Conservation (phyloP, 1,139 yeast species). For the Saccharomyces hybrid region DNA sequence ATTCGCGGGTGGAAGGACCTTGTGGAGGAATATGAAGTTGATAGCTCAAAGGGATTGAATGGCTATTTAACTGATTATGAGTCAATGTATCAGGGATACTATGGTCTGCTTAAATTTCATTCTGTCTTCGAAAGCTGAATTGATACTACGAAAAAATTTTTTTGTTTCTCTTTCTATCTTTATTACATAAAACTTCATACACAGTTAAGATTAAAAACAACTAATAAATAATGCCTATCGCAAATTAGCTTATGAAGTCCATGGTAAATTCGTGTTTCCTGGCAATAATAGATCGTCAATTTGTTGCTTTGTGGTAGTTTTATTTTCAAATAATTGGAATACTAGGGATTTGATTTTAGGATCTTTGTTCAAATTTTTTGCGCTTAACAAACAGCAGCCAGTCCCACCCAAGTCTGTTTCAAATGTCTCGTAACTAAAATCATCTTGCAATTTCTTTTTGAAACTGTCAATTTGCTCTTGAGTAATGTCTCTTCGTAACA, state of each 20-base stretch:
- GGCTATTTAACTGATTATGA: conserved; percentile 58
- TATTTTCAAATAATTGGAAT: conserved; percentile 1
- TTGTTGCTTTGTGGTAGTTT: conserved; percentile 1
- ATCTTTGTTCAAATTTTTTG: background rate
- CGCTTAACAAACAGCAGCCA: conserved; percentile 45
- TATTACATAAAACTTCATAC: background rate
- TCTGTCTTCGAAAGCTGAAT: conserved; percentile 10
- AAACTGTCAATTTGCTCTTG: conserved; percentile 35
- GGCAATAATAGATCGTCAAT: conserved; percentile 3
- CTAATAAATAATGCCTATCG: background rate
- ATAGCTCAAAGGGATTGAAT: conserved; percentile 28
- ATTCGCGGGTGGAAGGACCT: conserved; percentile 60
- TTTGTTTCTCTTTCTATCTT: background rate
- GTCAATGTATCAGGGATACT: conserved; percentile 72
- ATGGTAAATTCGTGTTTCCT: background rate
- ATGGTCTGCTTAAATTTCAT: conserved; percentile 50
- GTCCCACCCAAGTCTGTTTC: conserved; percentile 82
- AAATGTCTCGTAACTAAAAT: conserved; percentile 65
- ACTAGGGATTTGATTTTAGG: background rate
- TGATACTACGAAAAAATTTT: background rate
- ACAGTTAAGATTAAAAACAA: background rate
- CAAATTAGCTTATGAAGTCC: background rate
- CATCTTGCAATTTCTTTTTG: conserved; percentile 31
- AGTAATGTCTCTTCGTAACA: conserved; percentile 48
- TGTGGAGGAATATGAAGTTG: conserved; percentile 28